Percentiles rank a stretch among this genome's conserved stretches.
These are phyloP conservation scores for Aspergillus ochraceoroseus DNA, from an alignment of 2,329 filamentous ascomycete species.

Conservation along the genomic window DNA sequence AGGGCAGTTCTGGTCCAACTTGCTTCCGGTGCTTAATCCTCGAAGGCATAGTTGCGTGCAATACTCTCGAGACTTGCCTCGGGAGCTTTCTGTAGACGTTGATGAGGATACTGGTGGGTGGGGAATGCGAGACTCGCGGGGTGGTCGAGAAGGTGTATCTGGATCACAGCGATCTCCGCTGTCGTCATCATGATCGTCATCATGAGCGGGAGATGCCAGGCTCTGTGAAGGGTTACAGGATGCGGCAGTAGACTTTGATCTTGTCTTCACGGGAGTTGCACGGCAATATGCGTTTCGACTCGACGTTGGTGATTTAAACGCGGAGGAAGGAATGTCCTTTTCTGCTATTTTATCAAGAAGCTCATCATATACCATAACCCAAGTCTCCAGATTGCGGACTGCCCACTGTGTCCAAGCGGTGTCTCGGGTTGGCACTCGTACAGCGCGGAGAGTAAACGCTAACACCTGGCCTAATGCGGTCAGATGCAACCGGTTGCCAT, in stretches of 20 bases:
- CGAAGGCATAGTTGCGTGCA: slow-evolving; percentile 42
- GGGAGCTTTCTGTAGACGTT: too few relatives aligned
- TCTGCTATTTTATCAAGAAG: slow-evolving; percentile 19
- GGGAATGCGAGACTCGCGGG: too few relatives aligned
- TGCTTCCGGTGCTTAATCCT: slow-evolving; percentile 30
- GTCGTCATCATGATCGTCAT: too few relatives aligned
- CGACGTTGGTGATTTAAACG: slow-evolving; percentile 13
- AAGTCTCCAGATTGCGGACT: slow-evolving; percentile 18
- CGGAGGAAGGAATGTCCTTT: slow-evolving; percentile 18
- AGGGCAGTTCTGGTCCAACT: slow-evolving; percentile 37
- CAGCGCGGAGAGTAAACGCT: slow-evolving; percentile 29
- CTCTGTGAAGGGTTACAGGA: slow-evolving; percentile 9
- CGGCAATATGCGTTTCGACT: slow-evolving; percentile 14
- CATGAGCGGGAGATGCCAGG: slow-evolving; percentile 5
- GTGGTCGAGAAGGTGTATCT: too few relatives aligned
- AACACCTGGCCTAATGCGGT: slow-evolving; percentile 33
- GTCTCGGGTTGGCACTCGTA: slow-evolving; percentile 14
- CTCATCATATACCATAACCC: slow-evolving; percentile 25
- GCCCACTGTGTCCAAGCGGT: slow-evolving; percentile 7
- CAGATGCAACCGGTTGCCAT: slow-evolving; percentile 26
- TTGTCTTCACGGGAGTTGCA: slow-evolving; percentile 15
- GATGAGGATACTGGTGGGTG: too few relatives aligned
- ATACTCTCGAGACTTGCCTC: slow-evolving; percentile 27
- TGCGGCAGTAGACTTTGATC: slow-evolving; percentile 12
- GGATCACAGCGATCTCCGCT: too few relatives aligned